phyloP scores from a whole-genome alignment of 192 early-diverging fungal genomes.

The Lunasporangiospora selenospora region DNA sequence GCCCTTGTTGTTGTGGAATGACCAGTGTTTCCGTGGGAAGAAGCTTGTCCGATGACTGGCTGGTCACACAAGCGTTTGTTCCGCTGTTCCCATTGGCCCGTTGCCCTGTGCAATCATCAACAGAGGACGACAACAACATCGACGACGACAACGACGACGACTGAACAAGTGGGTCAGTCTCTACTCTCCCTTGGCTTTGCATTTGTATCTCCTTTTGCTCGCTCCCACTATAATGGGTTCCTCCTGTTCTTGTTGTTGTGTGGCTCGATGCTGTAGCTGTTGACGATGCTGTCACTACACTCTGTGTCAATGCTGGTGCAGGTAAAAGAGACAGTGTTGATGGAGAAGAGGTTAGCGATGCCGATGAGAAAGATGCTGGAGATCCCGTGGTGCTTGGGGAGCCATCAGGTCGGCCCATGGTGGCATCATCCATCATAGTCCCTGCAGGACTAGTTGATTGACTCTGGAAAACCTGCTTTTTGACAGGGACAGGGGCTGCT shows the following conservation, averaged over 20 bases:
- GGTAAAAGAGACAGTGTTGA: neutral
- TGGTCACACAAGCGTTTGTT: neutral
- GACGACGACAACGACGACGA: too few relatives aligned
- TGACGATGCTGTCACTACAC: too few relatives aligned
- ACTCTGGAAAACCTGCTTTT: neutral
- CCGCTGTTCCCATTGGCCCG: conserved; percentile 25
- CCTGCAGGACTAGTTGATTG: conserved; percentile 30
- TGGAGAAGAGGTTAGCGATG: conserved; percentile 1
- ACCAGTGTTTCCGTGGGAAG: conserved; percentile 31
- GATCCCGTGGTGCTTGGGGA: conserved; percentile 2
- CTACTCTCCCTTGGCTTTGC: too few relatives aligned
- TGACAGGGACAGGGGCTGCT: too few relatives aligned
- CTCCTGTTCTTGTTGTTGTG: too few relatives aligned
- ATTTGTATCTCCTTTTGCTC: too few relatives aligned
- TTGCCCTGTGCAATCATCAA: neutral
- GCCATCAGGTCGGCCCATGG: conserved; percentile 13
- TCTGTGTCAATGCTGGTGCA: too few relatives aligned
- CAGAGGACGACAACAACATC: too few relatives aligned
- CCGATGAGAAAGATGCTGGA: conserved; percentile 8
- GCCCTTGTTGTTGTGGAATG: neutral
- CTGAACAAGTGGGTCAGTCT: too few relatives aligned
- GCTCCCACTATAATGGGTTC: too few relatives aligned
- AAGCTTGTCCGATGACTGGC: conserved; percentile 21
- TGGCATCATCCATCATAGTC: conserved; percentile 26
- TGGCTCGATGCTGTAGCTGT: too few relatives aligned